A percentile compares a stretch with the other conserved stretches of the same genome.
Conservation (phyloP, 257 asterid species). For the Solanum pennellii region DNA sequence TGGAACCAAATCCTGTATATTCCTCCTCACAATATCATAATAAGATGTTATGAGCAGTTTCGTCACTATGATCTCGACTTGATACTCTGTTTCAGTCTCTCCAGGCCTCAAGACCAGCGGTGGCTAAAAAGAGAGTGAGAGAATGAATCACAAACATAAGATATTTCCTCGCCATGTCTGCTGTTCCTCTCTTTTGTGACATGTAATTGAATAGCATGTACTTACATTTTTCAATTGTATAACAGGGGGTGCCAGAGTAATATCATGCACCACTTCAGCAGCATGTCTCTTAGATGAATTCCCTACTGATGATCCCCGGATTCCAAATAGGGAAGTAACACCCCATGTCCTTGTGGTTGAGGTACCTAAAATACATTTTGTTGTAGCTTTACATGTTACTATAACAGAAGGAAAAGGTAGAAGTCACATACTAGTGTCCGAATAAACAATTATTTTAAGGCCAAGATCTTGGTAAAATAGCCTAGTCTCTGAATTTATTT, state of each 20-base stretch:
- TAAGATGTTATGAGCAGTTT: constrained; percentile 50
- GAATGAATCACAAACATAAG: background rate
- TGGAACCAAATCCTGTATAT: constrained; percentile 57
- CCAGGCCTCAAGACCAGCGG: constrained; percentile 42
- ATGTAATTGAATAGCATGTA: background rate
- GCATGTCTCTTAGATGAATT: background rate
- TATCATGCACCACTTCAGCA: background rate
- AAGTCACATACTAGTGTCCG: background rate
- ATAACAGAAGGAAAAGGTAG: background rate
- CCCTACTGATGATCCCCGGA: background rate
- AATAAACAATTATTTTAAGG: background rate
- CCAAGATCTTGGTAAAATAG: background rate
- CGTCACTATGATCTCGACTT: constrained; percentile 43
- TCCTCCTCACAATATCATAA: constrained; percentile 59
- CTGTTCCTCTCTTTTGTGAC: background rate
- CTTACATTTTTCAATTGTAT: background rate
- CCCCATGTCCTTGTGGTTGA: constrained; percentile 8
- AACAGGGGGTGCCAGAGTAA: background rate
- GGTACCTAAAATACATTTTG: background rate
- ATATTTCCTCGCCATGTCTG: background rate
- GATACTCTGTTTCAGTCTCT: constrained; percentile 41
- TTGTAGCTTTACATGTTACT: background rate
- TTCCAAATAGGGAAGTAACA: constrained; percentile 3
- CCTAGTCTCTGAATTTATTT: background rate
- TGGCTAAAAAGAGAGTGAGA: constrained; percentile 21